phyloP scores from a whole-genome alignment of 2,329 filamentous ascomycete genomes.

The Trichoderma asperellum region DNA sequence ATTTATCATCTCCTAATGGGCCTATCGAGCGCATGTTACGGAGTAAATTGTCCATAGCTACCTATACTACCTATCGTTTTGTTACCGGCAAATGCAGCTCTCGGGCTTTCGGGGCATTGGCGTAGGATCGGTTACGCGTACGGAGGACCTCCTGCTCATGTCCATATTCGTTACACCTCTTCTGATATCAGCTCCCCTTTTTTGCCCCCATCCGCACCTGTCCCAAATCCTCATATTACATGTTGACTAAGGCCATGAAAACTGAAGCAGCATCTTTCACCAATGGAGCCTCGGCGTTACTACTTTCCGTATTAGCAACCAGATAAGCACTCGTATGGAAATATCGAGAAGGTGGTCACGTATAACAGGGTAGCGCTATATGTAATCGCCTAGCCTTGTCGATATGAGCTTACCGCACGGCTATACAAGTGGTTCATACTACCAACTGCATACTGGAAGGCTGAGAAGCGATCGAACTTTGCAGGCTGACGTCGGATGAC shows the following conservation, averaged over 20 bases:
- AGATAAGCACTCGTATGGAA: neutral
- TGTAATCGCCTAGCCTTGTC: neutral
- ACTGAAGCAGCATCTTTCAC: neutral
- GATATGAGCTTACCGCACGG: neutral
- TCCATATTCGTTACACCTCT: neutral
- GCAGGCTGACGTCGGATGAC: slow-evolving; percentile 23
- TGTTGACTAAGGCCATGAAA: neutral
- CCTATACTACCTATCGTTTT: neutral
- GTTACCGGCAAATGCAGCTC: neutral
- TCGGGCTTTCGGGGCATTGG: neutral
- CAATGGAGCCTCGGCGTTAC: slow-evolving; percentile 8
- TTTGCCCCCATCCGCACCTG: neutral
- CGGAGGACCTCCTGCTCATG: neutral
- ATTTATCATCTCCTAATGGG: neutral
- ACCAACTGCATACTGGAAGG: neutral
- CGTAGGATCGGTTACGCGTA: neutral
- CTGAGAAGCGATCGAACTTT: slow-evolving; percentile 15
- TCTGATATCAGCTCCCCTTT: neutral
- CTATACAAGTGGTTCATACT: neutral
- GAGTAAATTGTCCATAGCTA: neutral
- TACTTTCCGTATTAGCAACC: neutral
- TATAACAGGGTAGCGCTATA: neutral
- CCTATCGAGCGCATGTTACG: neutral
- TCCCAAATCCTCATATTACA: neutral
- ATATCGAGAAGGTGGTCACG: neutral